Evolutionary conservation across 179 eudicot genomes (phyloP).

Genomic region (Vitellaria paradoxa): DNA sequence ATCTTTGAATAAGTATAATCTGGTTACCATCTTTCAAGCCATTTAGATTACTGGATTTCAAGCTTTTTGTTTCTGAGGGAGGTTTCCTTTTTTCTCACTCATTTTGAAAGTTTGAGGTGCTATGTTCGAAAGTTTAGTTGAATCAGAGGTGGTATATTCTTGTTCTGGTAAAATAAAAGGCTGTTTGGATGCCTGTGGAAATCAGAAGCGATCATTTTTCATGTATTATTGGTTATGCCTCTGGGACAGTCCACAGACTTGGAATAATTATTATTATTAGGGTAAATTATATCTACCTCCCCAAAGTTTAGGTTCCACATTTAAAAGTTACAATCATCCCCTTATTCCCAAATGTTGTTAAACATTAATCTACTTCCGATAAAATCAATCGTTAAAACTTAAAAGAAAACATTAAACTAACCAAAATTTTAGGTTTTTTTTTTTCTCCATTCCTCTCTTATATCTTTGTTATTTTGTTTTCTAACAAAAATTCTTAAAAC

Average conservation of each 20-base stretch:
- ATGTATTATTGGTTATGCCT: background rate
- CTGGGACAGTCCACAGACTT: background rate
- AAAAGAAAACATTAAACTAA: no score
- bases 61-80: background rate
- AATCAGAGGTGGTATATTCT: background rate
- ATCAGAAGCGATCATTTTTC: background rate
- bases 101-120: background rate
- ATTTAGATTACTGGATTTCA: background rate
- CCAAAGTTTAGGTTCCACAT: no score
- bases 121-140: background rate
- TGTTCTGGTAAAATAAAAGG: background rate
- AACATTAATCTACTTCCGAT: no score
- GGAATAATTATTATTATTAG: no score
- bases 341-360: no score
- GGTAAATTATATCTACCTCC: no score
- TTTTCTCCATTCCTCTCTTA: no score
- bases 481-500: no score
- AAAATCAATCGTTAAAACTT: no score
- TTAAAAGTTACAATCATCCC: no score
- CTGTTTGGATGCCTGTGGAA: background rate
- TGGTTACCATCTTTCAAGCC: background rate
- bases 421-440: no score
- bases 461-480: no score
- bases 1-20: constrained; percentile 13
- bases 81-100: background rate